These are phyloP conservation scores for Thymus mandschuricus DNA, from an alignment of 257 asterid species.

Conservation along the genomic window DNA sequence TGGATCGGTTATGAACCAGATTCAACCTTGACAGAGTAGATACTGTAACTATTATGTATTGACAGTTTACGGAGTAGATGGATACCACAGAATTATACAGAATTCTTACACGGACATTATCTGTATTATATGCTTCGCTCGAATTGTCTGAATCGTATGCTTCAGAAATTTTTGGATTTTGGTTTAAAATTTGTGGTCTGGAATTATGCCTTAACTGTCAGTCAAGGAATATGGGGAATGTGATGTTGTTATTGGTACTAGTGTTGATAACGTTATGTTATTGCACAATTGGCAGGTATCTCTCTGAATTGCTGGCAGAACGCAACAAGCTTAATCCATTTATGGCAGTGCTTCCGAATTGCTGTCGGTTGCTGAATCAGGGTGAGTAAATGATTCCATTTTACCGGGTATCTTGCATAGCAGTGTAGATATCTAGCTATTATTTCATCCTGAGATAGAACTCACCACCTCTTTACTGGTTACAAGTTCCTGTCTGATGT, in stretches of 20 bases:
- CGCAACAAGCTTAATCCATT: constrained; percentile 74
- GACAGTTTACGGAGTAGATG: not conserved
- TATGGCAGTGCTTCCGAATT: constrained; percentile 74
- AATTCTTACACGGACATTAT: not conserved
- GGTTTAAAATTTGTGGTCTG: not conserved
- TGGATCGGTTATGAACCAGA: constrained; percentile 25
- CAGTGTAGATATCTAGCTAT: constrained; percentile 6
- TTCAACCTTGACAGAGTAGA: not conserved
- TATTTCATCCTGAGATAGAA: not conserved
- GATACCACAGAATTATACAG: not conserved
- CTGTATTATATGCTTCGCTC: not conserved
- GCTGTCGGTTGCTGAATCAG: constrained; percentile 76
- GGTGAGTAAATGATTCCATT: constrained; percentile 58
- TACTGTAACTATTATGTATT: not conserved
- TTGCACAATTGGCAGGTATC: constrained; percentile 44
- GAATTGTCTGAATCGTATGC: not conserved
- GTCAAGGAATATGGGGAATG: constrained; percentile 2
- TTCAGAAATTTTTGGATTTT: not conserved
- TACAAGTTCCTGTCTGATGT: constrained; percentile 12
- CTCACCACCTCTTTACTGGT: not conserved
- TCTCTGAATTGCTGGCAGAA: constrained; percentile 69
- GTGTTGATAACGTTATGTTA: constrained; percentile 14
- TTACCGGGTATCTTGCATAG: constrained; percentile 11
- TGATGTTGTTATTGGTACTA: constrained; percentile 16
- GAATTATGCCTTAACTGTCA: not conserved